Evolutionary conservation across 1,284 basidiomycete species (phyloP), one percentile per base, ranked within the genome.

Genomic region (Fomitopsis schrenkii): DNA sequence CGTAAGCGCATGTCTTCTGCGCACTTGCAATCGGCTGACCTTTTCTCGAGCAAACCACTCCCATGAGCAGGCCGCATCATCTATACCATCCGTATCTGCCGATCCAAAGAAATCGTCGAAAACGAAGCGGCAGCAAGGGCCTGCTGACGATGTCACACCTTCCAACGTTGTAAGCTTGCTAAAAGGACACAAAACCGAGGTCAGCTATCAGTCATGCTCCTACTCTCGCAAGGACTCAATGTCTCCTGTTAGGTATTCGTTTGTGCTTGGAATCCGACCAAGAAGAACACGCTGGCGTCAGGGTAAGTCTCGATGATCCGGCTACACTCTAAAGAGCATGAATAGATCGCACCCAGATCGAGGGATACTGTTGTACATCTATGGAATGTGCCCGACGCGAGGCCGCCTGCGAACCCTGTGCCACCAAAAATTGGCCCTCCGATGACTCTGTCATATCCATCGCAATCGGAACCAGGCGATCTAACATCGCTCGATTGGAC

Each of bases 401-500:
- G 60, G 65, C 42, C 46, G 10, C 63, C 59, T 7, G 22, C 44
- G 1, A 38, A 54, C 15, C 19, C 41, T 14, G 54, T 60, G 0
- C 45, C 61, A 38, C 64, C 60, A 44, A 57, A 48, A 57, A 72
- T 64, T 68, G 72, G n/a, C 60, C 72, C 78, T 9, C 80, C 84
- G n/a, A 69, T 80, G 54, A 77, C 79, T 42, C 67, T 90, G 58
- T 75, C 82, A 60, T 79, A 83, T 68, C 76, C 83, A 52, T 75
- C 81, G 60, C 74, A 77, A 66, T 68, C 77, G 55, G 71, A 81
- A 40, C 77, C 84, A 67, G 75, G 74, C 30, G 87, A 93, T 72
- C 74, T 91, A 59, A 93, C 91, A 17, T 85, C 86, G 33, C 69
- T 93, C 48, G 83, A 88, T 67, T 93, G 91, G 91, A 90, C 83